Percentiles rank a stretch among this genome's conserved stretches.
These are phyloP conservation scores for Talaromyces marneffei DNA, from an alignment of 2,329 filamentous ascomycete species.

Conservation along the genomic window DNA sequence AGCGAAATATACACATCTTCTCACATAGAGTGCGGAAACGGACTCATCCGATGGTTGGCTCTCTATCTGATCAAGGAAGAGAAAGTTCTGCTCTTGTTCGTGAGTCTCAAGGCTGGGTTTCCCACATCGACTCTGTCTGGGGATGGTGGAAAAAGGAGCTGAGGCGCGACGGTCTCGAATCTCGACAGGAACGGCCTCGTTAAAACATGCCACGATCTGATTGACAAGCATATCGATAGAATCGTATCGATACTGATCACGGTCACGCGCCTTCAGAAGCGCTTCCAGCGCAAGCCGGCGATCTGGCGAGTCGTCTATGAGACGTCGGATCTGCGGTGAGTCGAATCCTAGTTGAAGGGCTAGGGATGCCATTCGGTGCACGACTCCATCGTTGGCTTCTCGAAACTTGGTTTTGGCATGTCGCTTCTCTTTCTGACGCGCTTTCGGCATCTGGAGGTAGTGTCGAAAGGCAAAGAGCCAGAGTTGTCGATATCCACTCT, in stretches of 20 bases:
- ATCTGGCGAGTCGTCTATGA: conserved; percentile 19
- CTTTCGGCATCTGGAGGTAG: conserved; percentile 18
- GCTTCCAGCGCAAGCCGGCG: conserved; percentile 18
- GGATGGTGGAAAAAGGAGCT: conserved; percentile 9
- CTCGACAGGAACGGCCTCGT: conserved; percentile 14
- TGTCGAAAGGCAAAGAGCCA: conserved; percentile 18
- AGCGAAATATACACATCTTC: conserved; percentile 20
- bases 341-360: conserved; percentile 19
- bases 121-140: conserved; percentile 15
- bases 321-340: conserved; percentile 16
- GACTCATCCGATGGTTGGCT: conserved; percentile 8
- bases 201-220: conserved; percentile 17
- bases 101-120: conserved; percentile 7
- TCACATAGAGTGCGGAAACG: conserved; percentile 18
- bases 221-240: conserved; percentile 9
- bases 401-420: neutral
- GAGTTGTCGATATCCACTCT: conserved; percentile 16
- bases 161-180: conserved; percentile 10
- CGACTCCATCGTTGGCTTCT: conserved; percentile 17
- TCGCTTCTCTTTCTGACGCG: neutral
- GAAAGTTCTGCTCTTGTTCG: conserved; percentile 17
- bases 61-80: conserved; percentile 21
- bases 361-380: conserved; percentile 19
- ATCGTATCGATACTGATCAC: conserved; percentile 19
- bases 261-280: conserved; percentile 21